Evolutionary conservation across 179 eudicot species (phyloP), one percentile per base, ranked within the genome.

Genomic region (Silene vulgaris): DNA sequence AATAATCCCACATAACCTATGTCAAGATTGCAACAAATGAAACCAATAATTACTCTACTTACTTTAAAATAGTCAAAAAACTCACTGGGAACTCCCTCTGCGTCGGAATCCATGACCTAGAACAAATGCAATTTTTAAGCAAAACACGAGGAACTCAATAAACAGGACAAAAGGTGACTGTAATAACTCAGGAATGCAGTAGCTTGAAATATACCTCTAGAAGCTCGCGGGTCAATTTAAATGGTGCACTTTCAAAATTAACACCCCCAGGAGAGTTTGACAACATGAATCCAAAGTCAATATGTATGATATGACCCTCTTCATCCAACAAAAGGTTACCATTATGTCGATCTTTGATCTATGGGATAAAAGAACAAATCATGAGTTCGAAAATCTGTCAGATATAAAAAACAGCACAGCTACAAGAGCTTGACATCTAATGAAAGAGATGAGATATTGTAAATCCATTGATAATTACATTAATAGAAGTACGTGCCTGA

Each of bases 31-130:
- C 68, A 71, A 71, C 26, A 71, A 29, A 60, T 40, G 16, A 57
- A 57, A 72, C 6, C 59, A 20, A 19, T 21, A 64, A 20, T 9
- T 9, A 21, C 29, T 45, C 72, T 40, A 72, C 74, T 64, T 84
- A 95, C 99, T 77, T 95, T 95, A 74, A 92, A 95, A 69, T 95
- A 95, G 84, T 95, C 97, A 72, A 95, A 95, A 72, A 95, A 92
- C 77, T 95, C 99, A 77, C 97, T 92, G 74, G 97, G 99, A 75
- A 92, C 83, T 52, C 99, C 97, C 84, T 95, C 99, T 50, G 99
- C 99, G 87, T 95, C 99, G 84, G 99, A 95, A 87, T 95, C 99
- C 99, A 95, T 95, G 78, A 95, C 97, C 99, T 95, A 82, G 62
- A 69, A 87, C 75, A 82, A 76, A 67, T 12, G 73, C 57, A 79